phyloP scores from a whole-genome alignment of 768 basidiomycete genomes.

The Lyophyllum shimeji region DNA sequence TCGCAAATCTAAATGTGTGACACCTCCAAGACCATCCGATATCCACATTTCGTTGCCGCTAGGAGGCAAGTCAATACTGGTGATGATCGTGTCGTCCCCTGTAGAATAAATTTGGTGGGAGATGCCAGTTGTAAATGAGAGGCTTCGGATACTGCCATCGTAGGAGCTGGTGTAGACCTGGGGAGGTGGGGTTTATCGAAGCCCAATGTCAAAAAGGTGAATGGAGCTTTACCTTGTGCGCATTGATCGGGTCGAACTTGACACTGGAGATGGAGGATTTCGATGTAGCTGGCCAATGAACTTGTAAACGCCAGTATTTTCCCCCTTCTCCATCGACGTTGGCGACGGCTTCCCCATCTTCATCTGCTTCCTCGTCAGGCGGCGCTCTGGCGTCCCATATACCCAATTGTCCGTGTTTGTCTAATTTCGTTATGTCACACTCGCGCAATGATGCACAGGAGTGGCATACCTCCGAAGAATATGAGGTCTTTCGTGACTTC shows the following conservation, averaged over 20 bases:
- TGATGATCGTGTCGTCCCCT: conserved; percentile 56
- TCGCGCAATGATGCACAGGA: background rate
- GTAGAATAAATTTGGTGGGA: conserved; percentile 69
- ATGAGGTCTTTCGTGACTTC: conserved; percentile 77
- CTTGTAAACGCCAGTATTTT: conserved; percentile 76
- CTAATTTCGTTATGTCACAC: conserved; percentile 31
- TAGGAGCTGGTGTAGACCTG: conserved; percentile 83
- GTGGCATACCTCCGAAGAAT: conserved; percentile 76
- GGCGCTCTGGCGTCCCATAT: conserved; percentile 85
- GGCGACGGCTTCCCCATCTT: conserved; percentile 50
- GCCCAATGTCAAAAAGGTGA: background rate
- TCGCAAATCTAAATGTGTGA: conserved; percentile 76
- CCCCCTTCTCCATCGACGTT: conserved; percentile 57
- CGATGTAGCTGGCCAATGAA: conserved; percentile 81
- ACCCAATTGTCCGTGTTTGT: conserved; percentile 81
- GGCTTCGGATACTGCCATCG: conserved; percentile 72
- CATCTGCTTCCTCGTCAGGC: conserved; percentile 62
- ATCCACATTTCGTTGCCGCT: conserved; percentile 83
- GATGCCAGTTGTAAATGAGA: conserved; percentile 71
- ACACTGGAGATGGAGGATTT: conserved; percentile 79
- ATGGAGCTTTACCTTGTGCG: conserved; percentile 55
- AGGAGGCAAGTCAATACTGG: conserved; percentile 68
- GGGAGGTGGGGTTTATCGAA: background rate
- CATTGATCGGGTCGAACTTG: conserved; percentile 73
- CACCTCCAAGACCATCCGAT: conserved; percentile 69